Evolutionary conservation across 2,329 filamentous ascomycete species (phyloP).

Genomic region (Xylaria sp.): DNA sequence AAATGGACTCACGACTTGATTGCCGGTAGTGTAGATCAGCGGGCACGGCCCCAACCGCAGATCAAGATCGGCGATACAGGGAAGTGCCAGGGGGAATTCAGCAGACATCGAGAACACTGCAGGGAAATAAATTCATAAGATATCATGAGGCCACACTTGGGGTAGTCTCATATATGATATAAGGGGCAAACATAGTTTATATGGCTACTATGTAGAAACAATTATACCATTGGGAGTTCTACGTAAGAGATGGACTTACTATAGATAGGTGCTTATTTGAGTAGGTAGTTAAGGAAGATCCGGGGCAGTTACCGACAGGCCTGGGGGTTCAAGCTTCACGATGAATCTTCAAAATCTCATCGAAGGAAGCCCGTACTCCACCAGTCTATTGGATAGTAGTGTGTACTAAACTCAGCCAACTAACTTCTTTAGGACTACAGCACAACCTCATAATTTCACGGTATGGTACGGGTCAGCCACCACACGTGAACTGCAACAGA

Average conservation of each 20-base stretch:
- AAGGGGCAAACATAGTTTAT: no score
- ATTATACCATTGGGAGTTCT: no score
- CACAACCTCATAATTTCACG: neutral
- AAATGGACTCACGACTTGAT: neutral
- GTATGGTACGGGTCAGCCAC: neutral
- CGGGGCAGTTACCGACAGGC: neutral
- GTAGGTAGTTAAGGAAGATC: neutral
- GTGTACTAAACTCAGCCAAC: neutral
- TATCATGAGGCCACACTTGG: neutral
- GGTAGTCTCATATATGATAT: no score
- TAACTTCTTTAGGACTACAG: neutral
- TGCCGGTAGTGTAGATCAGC: conserved; percentile 24
- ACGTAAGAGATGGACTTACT: no score
- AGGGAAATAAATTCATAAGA: neutral
- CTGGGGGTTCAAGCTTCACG: neutral
- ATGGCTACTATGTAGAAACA: no score
- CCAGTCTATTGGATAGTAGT: conserved; percentile 4
- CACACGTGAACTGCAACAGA: neutral
- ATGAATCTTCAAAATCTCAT: neutral
- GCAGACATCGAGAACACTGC: neutral
- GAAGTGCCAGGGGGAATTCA: neutral
- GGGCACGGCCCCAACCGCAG: conserved; percentile 8
- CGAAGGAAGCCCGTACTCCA: neutral
- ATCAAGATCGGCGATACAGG: conserved; percentile 13
- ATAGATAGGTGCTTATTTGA: no score